Evolutionary conservation across 2,329 filamentous ascomycete species (phyloP).

Genomic region (Biscogniauxia marginata): DNA sequence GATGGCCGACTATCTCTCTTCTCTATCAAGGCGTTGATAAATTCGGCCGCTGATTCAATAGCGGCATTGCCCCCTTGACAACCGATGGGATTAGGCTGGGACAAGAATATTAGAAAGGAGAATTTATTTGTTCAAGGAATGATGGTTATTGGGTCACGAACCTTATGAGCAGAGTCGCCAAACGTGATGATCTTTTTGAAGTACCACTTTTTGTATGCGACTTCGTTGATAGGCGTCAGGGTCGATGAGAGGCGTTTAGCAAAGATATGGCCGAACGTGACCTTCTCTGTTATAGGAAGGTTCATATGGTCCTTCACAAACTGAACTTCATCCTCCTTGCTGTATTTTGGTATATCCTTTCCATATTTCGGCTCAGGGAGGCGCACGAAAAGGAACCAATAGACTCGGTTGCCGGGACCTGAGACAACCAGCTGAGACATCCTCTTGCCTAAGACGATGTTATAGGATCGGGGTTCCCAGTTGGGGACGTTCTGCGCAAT

Average conservation of each 20-base stretch:
- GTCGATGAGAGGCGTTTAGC: conserved; percentile 26
- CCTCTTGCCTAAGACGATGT: conserved; percentile 23
- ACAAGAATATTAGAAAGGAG: neutral
- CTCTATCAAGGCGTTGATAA: conserved; percentile 23
- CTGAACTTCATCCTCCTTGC: conserved; percentile 30
- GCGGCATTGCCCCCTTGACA: conserved; percentile 31
- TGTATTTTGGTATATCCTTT: conserved; percentile 34
- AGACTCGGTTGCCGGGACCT: conserved; percentile 31
- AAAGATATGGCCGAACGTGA: conserved; percentile 33
- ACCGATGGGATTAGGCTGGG: conserved; percentile 28
- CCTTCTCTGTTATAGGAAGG: conserved; percentile 21
- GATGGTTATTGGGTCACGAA: conserved; percentile 7
- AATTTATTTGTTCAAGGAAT: no score
- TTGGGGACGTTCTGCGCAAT: conserved; percentile 32
- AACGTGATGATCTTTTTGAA: conserved; percentile 31
- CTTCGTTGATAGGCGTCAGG: conserved; percentile 35
- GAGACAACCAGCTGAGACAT: conserved; percentile 29
- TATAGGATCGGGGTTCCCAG: conserved; percentile 17
- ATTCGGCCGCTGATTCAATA: conserved; percentile 26
- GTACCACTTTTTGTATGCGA: conserved; percentile 35
- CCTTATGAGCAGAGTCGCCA: conserved; percentile 37
- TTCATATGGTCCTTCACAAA: conserved; percentile 26
- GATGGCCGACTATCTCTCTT: conserved; percentile 1
- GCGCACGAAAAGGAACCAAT: conserved; percentile 38
- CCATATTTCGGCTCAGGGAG: conserved; percentile 29